Conservation (phyloP, 352 stramenopile species). For the Phytophthora agathidicida region DNA sequence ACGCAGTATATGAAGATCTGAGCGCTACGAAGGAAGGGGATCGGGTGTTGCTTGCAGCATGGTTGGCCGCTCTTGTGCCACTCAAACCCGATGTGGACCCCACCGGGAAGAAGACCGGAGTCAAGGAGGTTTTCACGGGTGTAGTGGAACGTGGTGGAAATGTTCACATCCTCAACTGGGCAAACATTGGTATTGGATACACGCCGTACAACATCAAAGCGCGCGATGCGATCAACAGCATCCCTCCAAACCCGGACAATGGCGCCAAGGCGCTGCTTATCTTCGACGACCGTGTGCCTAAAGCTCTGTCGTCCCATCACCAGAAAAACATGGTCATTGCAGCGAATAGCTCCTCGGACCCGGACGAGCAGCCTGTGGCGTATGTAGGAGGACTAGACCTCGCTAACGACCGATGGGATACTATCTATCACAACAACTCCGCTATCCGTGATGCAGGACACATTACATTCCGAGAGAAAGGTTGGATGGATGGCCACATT, state of each 20-base stretch:
- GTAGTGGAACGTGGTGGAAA: conserved; percentile 38
- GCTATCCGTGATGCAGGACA: conserved; percentile 30
- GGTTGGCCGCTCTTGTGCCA: conserved; percentile 52
- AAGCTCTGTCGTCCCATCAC: conserved; percentile 43
- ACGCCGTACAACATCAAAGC: conserved; percentile 38
- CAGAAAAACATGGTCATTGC: conserved; percentile 57
- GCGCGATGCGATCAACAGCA: conserved; percentile 47
- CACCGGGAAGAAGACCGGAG: conserved; percentile 27
- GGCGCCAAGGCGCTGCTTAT: conserved; percentile 28
- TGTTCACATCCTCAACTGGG: conserved; percentile 56
- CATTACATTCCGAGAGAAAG: conserved; percentile 44
- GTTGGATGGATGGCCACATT: conserved; percentile 58
- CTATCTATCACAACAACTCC: conserved; percentile 51
- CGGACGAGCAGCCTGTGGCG: conserved; percentile 26
- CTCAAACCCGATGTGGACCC: conserved; percentile 38
- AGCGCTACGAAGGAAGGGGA: conserved; percentile 19
- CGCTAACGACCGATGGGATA: conserved; percentile 62
- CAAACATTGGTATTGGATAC: conserved; percentile 47
- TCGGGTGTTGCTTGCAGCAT: conserved; percentile 47
- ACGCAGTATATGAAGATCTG: conserved; percentile 46
- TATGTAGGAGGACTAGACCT: conserved; percentile 62
- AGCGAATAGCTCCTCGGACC: background rate
- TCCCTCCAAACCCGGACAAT: conserved; percentile 18
- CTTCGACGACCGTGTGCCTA: conserved; percentile 63
- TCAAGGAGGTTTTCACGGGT: conserved; percentile 39